These are phyloP conservation scores for Pulicaria dysenterica DNA, from an alignment of 129 eudicot species.

Conservation along the genomic window DNA sequence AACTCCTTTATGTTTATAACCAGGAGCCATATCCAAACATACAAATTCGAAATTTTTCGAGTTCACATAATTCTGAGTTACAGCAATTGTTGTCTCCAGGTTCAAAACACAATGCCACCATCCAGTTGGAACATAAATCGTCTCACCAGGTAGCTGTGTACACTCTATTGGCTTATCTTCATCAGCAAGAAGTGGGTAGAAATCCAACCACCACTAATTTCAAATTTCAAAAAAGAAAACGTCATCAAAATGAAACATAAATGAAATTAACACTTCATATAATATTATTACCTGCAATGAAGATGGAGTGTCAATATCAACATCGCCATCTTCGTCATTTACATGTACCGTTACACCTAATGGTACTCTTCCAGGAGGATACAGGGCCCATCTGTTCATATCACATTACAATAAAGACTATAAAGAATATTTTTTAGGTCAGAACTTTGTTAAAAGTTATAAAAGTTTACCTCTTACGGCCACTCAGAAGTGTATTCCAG, in stretches of 20 bases:
- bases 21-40: constrained; percentile 98
- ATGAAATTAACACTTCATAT: constrained; percentile 6
- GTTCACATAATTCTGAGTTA: constrained; percentile 91
- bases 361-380: constrained; percentile 99
- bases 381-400: constrained; percentile 86
- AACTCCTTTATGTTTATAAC: constrained; percentile 93
- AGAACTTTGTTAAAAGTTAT: not conserved
- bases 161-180: constrained; percentile 92
- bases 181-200: constrained; percentile 83
- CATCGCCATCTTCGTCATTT: constrained; percentile 98
- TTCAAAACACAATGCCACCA: constrained; percentile 99
- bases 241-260: not conserved
- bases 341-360: constrained; percentile 96
- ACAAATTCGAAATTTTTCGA: constrained; percentile 82
- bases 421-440: not conserved
- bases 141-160: constrained; percentile 96
- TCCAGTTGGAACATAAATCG: constrained; percentile 92
- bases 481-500: constrained; percentile 78
- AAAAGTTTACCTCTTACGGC: constrained; percentile 80
- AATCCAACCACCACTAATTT: constrained; percentile 94
- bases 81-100: constrained; percentile 85
- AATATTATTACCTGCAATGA: constrained; percentile 78
- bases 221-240: constrained; percentile 4
- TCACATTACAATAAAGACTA: constrained; percentile 16
- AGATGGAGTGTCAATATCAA: constrained; percentile 84